Evolutionary conservation across 1,139 yeast genomes (phyloP).

Genomic region (Blastobotrys illinoisensis): DNA sequence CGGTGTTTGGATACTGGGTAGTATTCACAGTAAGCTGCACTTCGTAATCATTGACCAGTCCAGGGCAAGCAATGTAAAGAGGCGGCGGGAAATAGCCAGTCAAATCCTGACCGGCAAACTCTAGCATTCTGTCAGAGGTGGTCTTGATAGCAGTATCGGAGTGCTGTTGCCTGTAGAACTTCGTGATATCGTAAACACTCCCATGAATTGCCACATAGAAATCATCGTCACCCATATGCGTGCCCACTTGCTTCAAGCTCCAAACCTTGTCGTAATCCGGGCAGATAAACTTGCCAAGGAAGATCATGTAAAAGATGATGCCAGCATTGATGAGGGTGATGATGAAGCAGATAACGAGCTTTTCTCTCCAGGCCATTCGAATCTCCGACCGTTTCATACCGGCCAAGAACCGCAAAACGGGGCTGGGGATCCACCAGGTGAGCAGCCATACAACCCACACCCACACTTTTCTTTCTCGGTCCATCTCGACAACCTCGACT

Average conservation of each 20-base stretch:
- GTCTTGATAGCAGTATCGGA: slow-evolving; percentile 35
- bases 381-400: slow-evolving; percentile 37
- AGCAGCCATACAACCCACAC: slow-evolving; percentile 35
- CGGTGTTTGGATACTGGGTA: slow-evolving; percentile 25
- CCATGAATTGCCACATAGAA: slow-evolving; percentile 38
- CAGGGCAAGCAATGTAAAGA: slow-evolving; percentile 36
- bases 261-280: slow-evolving; percentile 40
- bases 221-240: slow-evolving; percentile 35
- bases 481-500: slow-evolving; percentile 28
- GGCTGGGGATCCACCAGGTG: slow-evolving; percentile 39
- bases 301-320: slow-evolving; percentile 39
- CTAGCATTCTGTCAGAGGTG: slow-evolving; percentile 30
- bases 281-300: slow-evolving; percentile 35
- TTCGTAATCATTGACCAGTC: slow-evolving; percentile 31
- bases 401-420: slow-evolving; percentile 29
- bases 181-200: slow-evolving; percentile 37
- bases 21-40: slow-evolving; percentile 29
- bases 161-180: slow-evolving; percentile 37
- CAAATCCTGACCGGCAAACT: slow-evolving; percentile 37
- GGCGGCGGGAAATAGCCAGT: slow-evolving; percentile 40
- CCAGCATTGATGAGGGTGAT: slow-evolving; percentile 33
- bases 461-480: slow-evolving; percentile 34
- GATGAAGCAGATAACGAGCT: slow-evolving; percentile 33
- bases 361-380: slow-evolving; percentile 40
- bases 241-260: slow-evolving; percentile 33